phyloP scores from a whole-genome alignment of 2,329 filamentous ascomycete genomes.

The Akanthomyces lecanii region DNA sequence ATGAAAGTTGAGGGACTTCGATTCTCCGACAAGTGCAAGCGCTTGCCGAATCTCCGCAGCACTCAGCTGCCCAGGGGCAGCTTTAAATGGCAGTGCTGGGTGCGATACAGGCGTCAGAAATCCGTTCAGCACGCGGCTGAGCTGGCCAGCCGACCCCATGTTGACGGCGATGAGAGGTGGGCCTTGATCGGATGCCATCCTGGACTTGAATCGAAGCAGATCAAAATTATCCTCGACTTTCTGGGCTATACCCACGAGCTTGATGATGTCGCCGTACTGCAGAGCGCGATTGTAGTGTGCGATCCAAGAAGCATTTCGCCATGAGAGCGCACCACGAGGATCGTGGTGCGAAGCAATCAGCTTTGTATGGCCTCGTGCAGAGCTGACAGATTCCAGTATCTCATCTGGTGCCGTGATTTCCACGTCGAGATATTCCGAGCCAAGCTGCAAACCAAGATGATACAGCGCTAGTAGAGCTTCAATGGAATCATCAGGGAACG shows the following conservation, averaged over 20 bases:
- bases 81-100: slow-evolving; percentile 82
- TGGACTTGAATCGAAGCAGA: slow-evolving; percentile 73
- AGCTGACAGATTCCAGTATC: slow-evolving; percentile 65
- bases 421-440: slow-evolving; percentile 87
- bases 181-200: slow-evolving; percentile 67
- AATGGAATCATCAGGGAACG: slow-evolving; percentile 72
- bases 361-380: slow-evolving; percentile 65
- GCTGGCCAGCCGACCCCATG: slow-evolving; percentile 83
- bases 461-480: slow-evolving; percentile 74
- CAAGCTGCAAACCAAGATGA: slow-evolving; percentile 71
- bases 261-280: slow-evolving; percentile 88
- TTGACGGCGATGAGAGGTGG: slow-evolving; percentile 93
- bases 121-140: slow-evolving; percentile 83
- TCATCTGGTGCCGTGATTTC: slow-evolving; percentile 81
- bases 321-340: slow-evolving; percentile 70
- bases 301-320: slow-evolving; percentile 91
- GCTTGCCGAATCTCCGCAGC: slow-evolving; percentile 81
- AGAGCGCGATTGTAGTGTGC: slow-evolving; percentile 84
- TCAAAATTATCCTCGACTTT: slow-evolving; percentile 81
- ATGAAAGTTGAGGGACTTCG: slow-evolving; percentile 72
- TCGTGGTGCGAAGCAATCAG: slow-evolving; percentile 98
- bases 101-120: slow-evolving; percentile 97
- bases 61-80: slow-evolving; percentile 89
- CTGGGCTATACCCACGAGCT: slow-evolving; percentile 80
- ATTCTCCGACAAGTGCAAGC: slow-evolving; percentile 72